These are phyloP conservation scores for Lodderomyces jiufengensis DNA, from an alignment of 1,139 yeast genomes.

Conservation along the genomic window DNA sequence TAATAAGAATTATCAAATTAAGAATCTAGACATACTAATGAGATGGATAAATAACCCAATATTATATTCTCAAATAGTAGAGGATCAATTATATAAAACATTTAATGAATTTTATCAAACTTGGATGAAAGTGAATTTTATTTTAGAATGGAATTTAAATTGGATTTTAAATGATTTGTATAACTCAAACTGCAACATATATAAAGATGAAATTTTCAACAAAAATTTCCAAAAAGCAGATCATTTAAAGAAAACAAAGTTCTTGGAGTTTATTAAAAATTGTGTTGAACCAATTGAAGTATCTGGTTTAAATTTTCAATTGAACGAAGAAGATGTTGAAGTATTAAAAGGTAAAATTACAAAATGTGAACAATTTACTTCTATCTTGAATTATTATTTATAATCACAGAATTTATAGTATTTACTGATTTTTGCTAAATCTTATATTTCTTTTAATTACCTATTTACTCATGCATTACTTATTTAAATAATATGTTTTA, in stretches of 20 bases:
- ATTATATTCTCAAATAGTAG: conserved; percentile 18
- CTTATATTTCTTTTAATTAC: too few species aligned
- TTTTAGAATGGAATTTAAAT: conserved; percentile 20
- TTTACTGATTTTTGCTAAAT: too few species aligned
- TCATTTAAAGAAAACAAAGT: conserved; percentile 5
- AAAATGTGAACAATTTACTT: conserved; percentile 11
- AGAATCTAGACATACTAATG: conserved; percentile 8
- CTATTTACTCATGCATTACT: too few species aligned
- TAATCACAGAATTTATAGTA: too few species aligned
- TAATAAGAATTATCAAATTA: background rate
- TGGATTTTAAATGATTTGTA: conserved; percentile 2
- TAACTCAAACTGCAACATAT: background rate
- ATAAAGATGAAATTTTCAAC: background rate
- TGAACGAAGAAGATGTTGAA: conserved; percentile 3
- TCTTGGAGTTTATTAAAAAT: conserved; percentile 3
- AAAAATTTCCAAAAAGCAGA: conserved; percentile 6
- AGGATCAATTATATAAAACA: conserved; percentile 19
- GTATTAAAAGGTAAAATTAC: background rate
- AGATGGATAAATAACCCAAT: conserved; percentile 12
- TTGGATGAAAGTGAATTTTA: conserved; percentile 24
- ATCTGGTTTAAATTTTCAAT: conserved; percentile 2
- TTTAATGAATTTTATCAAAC: conserved; percentile 18
- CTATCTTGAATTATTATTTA: conserved; percentile 1
- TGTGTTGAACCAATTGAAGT: conserved; percentile 1
- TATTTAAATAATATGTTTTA: conserved; percentile 78